Percentiles rank a stretch among this genome's conserved stretches.
phyloP scores from a whole-genome alignment of 1,284 basidiomycete genomes.

The Trametes pubescens region DNA sequence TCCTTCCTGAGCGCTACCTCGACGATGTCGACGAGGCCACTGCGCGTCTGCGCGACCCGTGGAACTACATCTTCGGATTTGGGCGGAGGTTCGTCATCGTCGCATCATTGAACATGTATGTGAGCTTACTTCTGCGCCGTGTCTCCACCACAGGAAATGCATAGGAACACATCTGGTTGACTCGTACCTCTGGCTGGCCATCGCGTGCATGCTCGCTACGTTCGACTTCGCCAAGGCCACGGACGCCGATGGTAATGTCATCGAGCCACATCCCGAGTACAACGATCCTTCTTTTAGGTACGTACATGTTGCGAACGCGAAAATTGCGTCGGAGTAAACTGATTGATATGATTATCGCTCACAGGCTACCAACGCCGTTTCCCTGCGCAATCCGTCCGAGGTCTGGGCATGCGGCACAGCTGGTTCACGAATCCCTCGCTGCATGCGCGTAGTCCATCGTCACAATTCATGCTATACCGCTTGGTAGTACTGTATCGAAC shows the following conservation, averaged over 20 bases:
- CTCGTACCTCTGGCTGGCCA: constrained; percentile 51
- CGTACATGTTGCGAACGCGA: background rate
- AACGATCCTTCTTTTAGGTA: constrained; percentile 51
- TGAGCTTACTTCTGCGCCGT: background rate
- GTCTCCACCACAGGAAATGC: constrained; percentile 40
- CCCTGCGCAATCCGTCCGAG: constrained; percentile 1
- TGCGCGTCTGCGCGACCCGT: constrained; percentile 37
- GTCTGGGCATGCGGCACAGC: background rate
- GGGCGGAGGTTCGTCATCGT: constrained; percentile 21
- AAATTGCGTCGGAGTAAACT: too few species aligned
- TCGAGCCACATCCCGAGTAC: constrained; percentile 47
- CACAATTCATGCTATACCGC: too few species aligned
- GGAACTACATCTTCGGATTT: constrained; percentile 43
- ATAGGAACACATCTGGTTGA: constrained; percentile 54
- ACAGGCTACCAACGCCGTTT: background rate
- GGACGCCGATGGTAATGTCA: constrained; percentile 47
- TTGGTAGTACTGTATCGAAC: too few species aligned
- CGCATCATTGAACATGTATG: background rate
- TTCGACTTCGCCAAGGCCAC: constrained; percentile 48
- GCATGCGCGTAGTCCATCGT: background rate
- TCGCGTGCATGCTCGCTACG: constrained; percentile 52
- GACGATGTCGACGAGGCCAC: constrained; percentile 33
- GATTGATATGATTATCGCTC: too few species aligned
- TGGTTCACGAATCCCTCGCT: background rate
- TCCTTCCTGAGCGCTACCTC: constrained; percentile 46